Conservation (phyloP, 495 filamentous ascomycete genomes). For the Recurvomyces mirabilis region DNA sequence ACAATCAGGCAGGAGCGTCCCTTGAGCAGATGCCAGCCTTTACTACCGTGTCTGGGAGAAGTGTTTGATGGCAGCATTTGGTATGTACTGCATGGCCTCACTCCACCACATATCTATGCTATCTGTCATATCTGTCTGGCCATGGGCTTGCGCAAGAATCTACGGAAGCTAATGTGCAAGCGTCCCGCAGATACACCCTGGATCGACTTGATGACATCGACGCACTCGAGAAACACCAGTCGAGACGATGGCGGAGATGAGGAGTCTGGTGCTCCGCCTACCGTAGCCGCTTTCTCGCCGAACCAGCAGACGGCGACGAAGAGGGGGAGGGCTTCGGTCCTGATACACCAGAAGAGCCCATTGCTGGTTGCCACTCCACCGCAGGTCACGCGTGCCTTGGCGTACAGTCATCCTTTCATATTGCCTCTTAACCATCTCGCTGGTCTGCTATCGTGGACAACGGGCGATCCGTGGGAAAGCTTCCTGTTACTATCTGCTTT, state of each 20-base stretch:
- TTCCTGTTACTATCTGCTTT: slow-evolving; percentile 77
- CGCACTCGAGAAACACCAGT: neutral
- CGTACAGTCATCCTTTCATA: slow-evolving; percentile 89
- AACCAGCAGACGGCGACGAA: slow-evolving; percentile 22
- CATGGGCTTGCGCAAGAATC: slow-evolving; percentile 5
- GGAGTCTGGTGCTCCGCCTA: slow-evolving; percentile 47
- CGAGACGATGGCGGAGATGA: slow-evolving; percentile 5
- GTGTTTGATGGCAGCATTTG: slow-evolving; percentile 21
- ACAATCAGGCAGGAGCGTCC: neutral
- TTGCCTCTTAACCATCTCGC: slow-evolving; percentile 71
- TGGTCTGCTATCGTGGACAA: slow-evolving; percentile 86
- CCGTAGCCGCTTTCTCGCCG: slow-evolving; percentile 78
- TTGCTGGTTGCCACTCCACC: slow-evolving; percentile 87
- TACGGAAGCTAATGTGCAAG: slow-evolving; percentile 9
- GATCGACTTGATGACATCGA: slow-evolving; percentile 46
- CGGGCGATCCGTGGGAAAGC: slow-evolving; percentile 87
- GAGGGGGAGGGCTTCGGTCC: slow-evolving; percentile 40
- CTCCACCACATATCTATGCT: too few relatives aligned
- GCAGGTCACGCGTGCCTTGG: slow-evolving; percentile 79
- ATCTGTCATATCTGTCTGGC: too few relatives aligned
- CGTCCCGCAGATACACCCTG: slow-evolving; percentile 48
- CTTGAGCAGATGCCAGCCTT: neutral
- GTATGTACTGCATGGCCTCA: slow-evolving; percentile 6
- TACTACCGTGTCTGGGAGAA: neutral
- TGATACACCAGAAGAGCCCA: slow-evolving; percentile 94